These are phyloP conservation scores for Schizonepeta tenuifolia DNA, from an alignment of 257 asterid species.

Conservation along the genomic window DNA sequence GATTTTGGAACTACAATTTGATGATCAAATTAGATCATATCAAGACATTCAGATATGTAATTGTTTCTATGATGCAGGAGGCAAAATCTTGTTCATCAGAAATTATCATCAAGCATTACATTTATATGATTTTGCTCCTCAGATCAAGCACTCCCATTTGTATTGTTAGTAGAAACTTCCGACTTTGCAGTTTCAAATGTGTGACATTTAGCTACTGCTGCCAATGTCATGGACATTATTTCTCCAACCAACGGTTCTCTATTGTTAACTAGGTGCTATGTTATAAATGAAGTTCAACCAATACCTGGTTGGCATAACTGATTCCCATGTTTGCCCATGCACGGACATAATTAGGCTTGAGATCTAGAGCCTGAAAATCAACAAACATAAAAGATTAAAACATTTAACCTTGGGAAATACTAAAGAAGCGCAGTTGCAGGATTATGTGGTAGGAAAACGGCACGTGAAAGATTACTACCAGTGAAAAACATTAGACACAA, in stretches of 20 bases:
- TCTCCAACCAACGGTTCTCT: constrained; percentile 18
- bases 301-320: constrained; percentile 99
- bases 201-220: constrained; percentile 15
- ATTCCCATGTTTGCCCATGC: constrained; percentile 99
- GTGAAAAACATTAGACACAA: not conserved
- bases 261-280: constrained; percentile 3
- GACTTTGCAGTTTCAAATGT: constrained; percentile 7
- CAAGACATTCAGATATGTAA: not conserved
- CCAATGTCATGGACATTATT: not conserved
- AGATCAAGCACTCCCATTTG: constrained; percentile 6
- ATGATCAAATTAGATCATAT: constrained; percentile 10
- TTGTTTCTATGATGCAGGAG: no score
- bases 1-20: constrained; percentile 7
- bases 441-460: constrained; percentile 21
- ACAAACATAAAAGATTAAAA: constrained; percentile 5
- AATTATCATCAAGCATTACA: not conserved
- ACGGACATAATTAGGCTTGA: constrained; percentile 96
- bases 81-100: not conserved
- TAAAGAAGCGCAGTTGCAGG: constrained; percentile 15
- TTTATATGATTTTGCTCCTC: not conserved
- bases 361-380: constrained; percentile 84
- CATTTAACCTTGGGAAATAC: constrained; percentile 18
- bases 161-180: constrained; percentile 19
- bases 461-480: constrained; percentile 3
- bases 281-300: constrained; percentile 2